Evolutionary conservation across 2,329 filamentous ascomycete genomes (phyloP).

Genomic region (Cercospora zeina): DNA sequence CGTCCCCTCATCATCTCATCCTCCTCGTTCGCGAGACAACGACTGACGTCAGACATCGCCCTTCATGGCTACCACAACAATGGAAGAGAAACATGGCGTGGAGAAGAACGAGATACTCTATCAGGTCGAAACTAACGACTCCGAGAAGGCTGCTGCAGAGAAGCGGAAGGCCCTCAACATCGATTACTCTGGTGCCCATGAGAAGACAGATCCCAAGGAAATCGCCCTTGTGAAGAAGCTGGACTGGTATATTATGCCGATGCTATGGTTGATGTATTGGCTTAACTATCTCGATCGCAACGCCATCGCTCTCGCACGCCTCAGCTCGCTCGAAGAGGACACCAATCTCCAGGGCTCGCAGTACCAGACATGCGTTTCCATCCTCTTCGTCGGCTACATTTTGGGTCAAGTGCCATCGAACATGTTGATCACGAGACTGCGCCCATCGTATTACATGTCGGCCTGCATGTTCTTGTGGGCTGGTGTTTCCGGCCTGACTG

Average conservation of each 20-base stretch:
- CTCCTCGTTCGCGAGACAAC: neutral
- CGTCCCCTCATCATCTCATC: constrained; percentile 4
- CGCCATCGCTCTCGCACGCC: constrained; percentile 33
- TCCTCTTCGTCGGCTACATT: constrained; percentile 47
- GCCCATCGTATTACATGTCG: constrained; percentile 48
- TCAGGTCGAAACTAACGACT: constrained; percentile 28
- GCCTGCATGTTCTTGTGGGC: constrained; percentile 42
- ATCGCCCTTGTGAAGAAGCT: constrained; percentile 17
- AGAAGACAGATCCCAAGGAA: constrained; percentile 7
- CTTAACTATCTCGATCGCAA: constrained; percentile 65
- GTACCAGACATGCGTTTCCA: constrained; percentile 48
- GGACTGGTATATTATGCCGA: constrained; percentile 21
- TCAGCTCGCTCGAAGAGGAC: constrained; percentile 46
- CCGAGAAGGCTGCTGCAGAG: constrained; percentile 35
- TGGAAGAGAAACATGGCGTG: constrained; percentile 29
- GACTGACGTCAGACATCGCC: neutral
- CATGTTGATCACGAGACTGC: constrained; percentile 44
- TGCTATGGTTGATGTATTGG: constrained; percentile 54
- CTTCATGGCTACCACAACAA: constrained; percentile 23
- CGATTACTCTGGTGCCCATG: constrained; percentile 36
- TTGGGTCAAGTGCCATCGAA: constrained; percentile 44
- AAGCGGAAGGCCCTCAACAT: constrained; percentile 33
- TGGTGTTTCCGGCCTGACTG: constrained; percentile 32
- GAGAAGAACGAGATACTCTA: constrained; percentile 34
- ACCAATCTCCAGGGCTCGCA: constrained; percentile 47